Conservation (phyloP, 345 rosid genomes). For the Pistacia integerrima region DNA sequence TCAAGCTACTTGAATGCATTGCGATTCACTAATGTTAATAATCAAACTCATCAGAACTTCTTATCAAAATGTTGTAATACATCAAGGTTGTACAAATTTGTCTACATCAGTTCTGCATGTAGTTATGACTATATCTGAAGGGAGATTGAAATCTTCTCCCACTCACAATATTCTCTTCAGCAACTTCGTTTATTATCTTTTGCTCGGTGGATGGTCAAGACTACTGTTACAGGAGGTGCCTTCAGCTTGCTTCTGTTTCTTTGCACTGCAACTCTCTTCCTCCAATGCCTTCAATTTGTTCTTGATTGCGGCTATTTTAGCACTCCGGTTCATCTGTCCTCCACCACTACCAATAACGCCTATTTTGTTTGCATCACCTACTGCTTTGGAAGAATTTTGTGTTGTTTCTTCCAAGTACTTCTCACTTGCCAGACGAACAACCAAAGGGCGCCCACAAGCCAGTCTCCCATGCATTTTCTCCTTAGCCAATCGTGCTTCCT, state of each 20-base stretch:
- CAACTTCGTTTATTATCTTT: slow-evolving; percentile 3
- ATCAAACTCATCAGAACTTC: neutral
- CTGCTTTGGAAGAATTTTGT: slow-evolving; percentile 36
- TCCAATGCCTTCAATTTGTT: slow-evolving; percentile 84
- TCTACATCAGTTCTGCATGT: neutral
- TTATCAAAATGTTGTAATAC: neutral
- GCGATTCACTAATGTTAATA: neutral
- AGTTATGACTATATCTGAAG: neutral
- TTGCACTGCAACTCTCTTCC: slow-evolving; percentile 47
- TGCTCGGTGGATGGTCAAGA: neutral
- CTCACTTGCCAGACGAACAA: slow-evolving; percentile 85
- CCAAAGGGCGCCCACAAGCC: slow-evolving; percentile 86
- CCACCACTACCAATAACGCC: slow-evolving; percentile 42
- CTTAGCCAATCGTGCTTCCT: slow-evolving; percentile 94
- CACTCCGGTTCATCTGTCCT: slow-evolving; percentile 62
- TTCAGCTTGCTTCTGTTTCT: slow-evolving; percentile 65
- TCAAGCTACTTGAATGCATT: neutral
- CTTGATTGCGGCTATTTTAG: slow-evolving; percentile 85
- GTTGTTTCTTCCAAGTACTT: slow-evolving; percentile 49
- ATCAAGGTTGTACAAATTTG: neutral
- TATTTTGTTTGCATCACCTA: slow-evolving; percentile 41
- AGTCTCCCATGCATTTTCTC: slow-evolving; percentile 94
- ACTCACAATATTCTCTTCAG: neutral
- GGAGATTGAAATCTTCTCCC: neutral
- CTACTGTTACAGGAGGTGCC: slow-evolving; percentile 4